Conservation (phyloP, 2,329 filamentous ascomycete genomes). For the Beauveria sp. region DNA sequence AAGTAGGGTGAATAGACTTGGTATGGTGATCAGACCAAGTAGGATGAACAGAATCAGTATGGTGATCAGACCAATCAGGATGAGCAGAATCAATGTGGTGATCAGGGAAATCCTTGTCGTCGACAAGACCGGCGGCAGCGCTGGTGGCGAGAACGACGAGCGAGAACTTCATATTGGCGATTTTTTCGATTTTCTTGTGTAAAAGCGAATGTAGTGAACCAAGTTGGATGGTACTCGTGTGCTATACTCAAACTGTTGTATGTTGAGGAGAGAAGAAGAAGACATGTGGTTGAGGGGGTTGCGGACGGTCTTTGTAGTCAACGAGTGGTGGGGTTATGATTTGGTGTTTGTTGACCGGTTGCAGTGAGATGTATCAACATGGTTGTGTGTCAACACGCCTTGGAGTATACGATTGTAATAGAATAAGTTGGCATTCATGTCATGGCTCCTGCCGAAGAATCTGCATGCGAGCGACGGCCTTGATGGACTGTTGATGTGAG, state of each 20-base stretch:
- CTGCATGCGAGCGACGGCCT: too few species aligned
- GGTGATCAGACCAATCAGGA: too few species aligned
- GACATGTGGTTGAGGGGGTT: not conserved
- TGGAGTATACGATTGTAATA: too few species aligned
- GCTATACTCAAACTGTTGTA: not conserved
- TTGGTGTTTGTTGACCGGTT: not conserved
- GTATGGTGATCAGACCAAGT: too few species aligned
- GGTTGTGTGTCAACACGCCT: not conserved
- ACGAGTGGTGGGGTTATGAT: not conserved
- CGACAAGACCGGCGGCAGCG: not conserved
- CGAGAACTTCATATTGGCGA: conserved; percentile 9
- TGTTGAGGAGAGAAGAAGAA: not conserved
- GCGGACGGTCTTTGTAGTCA: conserved; percentile 9
- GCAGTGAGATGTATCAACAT: not conserved
- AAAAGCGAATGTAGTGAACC: conserved; percentile 9
- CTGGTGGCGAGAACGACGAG: conserved; percentile 9
- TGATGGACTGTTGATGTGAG: too few species aligned
- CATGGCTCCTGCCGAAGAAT: too few species aligned
- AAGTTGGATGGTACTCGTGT: not conserved
- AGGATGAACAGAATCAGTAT: too few species aligned
- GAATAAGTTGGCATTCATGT: too few species aligned
- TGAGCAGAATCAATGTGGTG: too few species aligned
- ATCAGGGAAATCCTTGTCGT: too few species aligned
- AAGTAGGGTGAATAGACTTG: too few species aligned
- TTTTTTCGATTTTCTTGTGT: not conserved